Evolutionary conservation across 305 asterid species (phyloP), one percentile per base, ranked within the genome.

Genomic region (Fraxinus nigra): DNA sequence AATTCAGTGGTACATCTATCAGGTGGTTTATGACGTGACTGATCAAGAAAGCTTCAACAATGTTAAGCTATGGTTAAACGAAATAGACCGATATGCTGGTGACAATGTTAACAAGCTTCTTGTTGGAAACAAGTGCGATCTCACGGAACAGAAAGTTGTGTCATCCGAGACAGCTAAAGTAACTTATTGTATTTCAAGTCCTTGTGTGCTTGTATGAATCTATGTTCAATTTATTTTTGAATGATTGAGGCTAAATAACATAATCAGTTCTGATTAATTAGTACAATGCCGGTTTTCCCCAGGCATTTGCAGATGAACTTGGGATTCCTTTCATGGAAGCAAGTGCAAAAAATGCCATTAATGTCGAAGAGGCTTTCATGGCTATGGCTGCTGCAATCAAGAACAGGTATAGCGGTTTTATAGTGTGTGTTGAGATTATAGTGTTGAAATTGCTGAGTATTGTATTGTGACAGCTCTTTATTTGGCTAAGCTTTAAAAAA

Each of bases 21-120:
- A 93, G 98, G 97, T 94, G 77, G 98, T 94, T 76, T 94, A 92
- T 88, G 98, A 94, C 33, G 95, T 94, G 82, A 94, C 98, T 80
- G 97, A 94, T 84, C 93, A 89, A 88, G 98, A 94, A 84, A 93
- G 98, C 89, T 94, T 94, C 82, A 93, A 93, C 87, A 93, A 94
- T 65, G 97, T 94, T 72, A 94, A 94, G 85, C 97, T 89, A 83
- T 93, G 98, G 98, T 87, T 93, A 85, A 93, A 87, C 79, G 98
- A 94, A 87, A 94, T 94, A 30, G 97, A 94, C 72, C 96, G 97
- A 59, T 94, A 92, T 85, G 98, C 98, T 1, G 91, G 97, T 85
- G 98, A 93, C 82, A 94, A 87, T 83, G 98, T 93, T 26, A 94
- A 93, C 90, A 94, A 94, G 87, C 98, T 93, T 82, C 93, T 94